These are phyloP conservation scores for Microglena sp. DNA, from an alignment of 139 green algal species.

Conservation along the genomic window DNA sequence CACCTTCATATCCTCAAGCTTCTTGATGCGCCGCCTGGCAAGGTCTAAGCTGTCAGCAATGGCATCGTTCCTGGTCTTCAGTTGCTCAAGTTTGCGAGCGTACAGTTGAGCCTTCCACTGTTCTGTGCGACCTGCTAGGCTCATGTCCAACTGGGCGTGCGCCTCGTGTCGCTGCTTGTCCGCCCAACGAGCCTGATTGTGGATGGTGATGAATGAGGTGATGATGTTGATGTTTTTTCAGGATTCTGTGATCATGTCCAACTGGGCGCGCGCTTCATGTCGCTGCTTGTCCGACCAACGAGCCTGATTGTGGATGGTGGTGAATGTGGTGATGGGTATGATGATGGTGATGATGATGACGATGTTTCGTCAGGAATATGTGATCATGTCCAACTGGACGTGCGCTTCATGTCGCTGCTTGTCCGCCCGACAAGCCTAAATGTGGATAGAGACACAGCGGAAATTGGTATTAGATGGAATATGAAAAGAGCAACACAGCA, in stretches of 20 bases:
- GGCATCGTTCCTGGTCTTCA: conserved; percentile 33
- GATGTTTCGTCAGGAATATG: too few relatives aligned
- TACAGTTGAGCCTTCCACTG: conserved; percentile 42
- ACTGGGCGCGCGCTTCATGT: too few relatives aligned
- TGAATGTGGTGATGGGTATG: too few relatives aligned
- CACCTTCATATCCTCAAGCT: conserved; percentile 17
- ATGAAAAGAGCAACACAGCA: too few relatives aligned
- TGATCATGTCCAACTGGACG: too few relatives aligned
- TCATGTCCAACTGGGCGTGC: conserved; percentile 24
- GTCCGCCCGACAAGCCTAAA: conserved; percentile 35
- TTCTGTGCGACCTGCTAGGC: conserved; percentile 26
- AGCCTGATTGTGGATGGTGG: too few relatives aligned
- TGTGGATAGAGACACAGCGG: too few relatives aligned
- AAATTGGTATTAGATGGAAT: too few relatives aligned
- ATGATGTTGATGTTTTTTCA: too few relatives aligned
- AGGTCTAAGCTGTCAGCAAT: conserved; percentile 32
- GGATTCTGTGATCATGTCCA: too few relatives aligned
- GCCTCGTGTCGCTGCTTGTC: conserved; percentile 40
- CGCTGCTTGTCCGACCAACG: conserved; percentile 38
- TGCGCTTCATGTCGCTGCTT: conserved; percentile 37
- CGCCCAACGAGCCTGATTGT: conserved; percentile 44
- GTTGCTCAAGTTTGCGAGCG: conserved; percentile 38
- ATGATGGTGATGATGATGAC: too few relatives aligned
- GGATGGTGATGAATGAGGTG: too few relatives aligned
- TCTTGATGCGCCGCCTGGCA: conserved; percentile 21